Base-by-base conservation (phyloP, 805 yeast species). In the Groenewaldozyma salmanticensis region DNA sequence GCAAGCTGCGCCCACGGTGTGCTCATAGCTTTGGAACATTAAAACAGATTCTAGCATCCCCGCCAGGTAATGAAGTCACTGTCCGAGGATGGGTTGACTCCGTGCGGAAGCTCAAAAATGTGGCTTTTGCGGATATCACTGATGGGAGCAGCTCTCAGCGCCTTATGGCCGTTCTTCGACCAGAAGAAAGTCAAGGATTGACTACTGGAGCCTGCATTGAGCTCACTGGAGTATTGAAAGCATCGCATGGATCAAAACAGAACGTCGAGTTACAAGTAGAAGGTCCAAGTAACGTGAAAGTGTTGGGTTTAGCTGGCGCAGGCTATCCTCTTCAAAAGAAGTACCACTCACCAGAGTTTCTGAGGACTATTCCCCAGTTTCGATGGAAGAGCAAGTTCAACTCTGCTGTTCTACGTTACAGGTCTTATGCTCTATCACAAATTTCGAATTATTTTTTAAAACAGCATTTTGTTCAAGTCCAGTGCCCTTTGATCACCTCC, bases 271-370 rank as follows among this genome's bases (percentile, higher is more conserved):
- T 81, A 21, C 66, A 63, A 47, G 32, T 42, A 2, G 51, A 52
- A 0, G 54, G 58, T 5, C 57, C 59, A 2, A 59, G 43, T 1
- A 21, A 32, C 2, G 55, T 82, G 2, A 45, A 59, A 11, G 55
- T 85, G 1, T 46, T 79, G 3, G 96, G 96, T 0, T 62, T 65
- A 24, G 80, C 83, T 0, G 67, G 72, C 0, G 72, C 71, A 2
- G 59, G 65, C 4, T 92, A 81, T 57, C 96, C 96, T 0, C 63
- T 92, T 37, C 96, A 87, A 52, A 88, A 87, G 55, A 87, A 87
- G 57, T 64, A 65, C 21, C 90, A 79, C 46, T 62, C 84, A 1
- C 57, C 74, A 13, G 81, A 77, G 47, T 80, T 68, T 51, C 61
- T 92, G 33, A 70, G 98, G 38, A 67, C 74, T 2, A 60, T 75